Percentiles rank a stretch among this genome's conserved stretches.
These are phyloP conservation scores for Lasiodiplodia sp. DNA, from an alignment of 2,329 filamentous ascomycete genomes.

Conservation along the genomic window DNA sequence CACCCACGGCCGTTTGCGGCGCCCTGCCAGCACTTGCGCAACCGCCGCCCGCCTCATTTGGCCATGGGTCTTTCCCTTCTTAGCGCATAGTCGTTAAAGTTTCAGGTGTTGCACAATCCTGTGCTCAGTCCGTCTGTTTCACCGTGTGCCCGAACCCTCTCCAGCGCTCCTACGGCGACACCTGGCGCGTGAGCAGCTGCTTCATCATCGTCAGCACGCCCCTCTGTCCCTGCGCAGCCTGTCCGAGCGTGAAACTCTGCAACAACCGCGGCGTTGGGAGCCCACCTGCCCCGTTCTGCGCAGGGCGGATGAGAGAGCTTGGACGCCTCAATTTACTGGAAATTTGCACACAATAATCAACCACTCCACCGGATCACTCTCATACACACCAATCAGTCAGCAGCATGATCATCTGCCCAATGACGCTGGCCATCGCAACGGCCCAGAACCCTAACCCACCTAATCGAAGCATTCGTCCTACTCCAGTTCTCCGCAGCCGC, in stretches of 20 bases:
- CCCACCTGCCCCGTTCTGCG: constrained; percentile 10
- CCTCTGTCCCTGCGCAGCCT: constrained; percentile 14
- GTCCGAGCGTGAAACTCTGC: neutral
- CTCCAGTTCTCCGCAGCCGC: neutral
- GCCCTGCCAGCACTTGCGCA: constrained; percentile 1
- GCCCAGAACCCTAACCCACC: neutral
- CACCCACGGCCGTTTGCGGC: neutral
- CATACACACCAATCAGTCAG: constrained; percentile 21
- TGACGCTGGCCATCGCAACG: neutral
- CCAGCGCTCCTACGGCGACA: neutral
- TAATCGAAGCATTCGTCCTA: neutral
- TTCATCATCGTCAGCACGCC: neutral
- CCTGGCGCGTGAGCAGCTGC: constrained; percentile 2
- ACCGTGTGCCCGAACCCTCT: neutral
- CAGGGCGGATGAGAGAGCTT: constrained; percentile 10
- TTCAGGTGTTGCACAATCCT: neutral
- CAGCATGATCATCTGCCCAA: constrained; percentile 9
- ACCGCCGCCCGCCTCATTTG: neutral
- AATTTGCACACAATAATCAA: constrained; percentile 25
- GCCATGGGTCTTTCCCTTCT: neutral
- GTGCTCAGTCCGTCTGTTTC: constrained; percentile 18
- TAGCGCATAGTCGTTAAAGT: neutral
- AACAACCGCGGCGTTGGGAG: constrained; percentile 7
- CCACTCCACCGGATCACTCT: constrained; percentile 10
- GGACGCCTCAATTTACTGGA: constrained; percentile 22